Conservation (phyloP, 2,329 filamentous ascomycete genomes). For the Malbranchea zuffiana region DNA sequence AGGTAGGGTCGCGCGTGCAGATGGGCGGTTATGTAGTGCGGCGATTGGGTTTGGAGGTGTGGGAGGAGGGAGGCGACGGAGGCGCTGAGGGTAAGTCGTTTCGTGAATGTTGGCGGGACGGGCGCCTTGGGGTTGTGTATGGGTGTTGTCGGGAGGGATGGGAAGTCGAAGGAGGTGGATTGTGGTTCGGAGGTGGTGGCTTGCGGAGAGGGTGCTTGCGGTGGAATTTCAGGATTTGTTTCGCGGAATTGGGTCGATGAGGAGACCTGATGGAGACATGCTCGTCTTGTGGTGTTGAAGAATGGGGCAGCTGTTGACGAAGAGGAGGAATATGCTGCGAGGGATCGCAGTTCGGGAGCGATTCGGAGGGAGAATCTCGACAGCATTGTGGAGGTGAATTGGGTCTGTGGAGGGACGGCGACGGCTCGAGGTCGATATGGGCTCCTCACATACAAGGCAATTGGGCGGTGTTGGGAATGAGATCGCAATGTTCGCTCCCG, state of each 20-base stretch:
- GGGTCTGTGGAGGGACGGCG: no score
- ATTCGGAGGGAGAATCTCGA: constrained; percentile 24
- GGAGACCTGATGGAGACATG: constrained; percentile 33
- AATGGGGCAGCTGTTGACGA: constrained; percentile 7
- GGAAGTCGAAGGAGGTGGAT: constrained; percentile 12
- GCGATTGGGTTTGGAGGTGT: constrained; percentile 33
- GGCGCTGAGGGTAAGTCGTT: constrained; percentile 32
- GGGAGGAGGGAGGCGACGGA: constrained; percentile 35
- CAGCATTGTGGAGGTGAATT: constrained; percentile 29
- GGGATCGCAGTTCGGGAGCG: constrained; percentile 18
- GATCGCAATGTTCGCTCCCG: no score
- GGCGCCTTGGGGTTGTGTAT: constrained; percentile 24
- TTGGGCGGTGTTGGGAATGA: no score
- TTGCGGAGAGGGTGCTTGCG: constrained; percentile 10
- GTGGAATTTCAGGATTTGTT: constrained; percentile 23
- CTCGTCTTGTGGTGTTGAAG: constrained; percentile 21
- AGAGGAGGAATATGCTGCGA: constrained; percentile 7
- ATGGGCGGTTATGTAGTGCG: constrained; percentile 40
- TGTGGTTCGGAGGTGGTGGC: constrained; percentile 17
- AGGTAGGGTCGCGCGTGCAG: constrained; percentile 42
- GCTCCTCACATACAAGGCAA: no score
- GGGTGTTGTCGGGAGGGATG: constrained; percentile 12
- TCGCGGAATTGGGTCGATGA: constrained; percentile 22
- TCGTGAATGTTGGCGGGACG: constrained; percentile 28
- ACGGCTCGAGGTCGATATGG: no score